Evolutionary conservation across 805 yeast species (phyloP), one percentile per base, ranked within the genome.

Genomic region (Starmerella apis): DNA sequence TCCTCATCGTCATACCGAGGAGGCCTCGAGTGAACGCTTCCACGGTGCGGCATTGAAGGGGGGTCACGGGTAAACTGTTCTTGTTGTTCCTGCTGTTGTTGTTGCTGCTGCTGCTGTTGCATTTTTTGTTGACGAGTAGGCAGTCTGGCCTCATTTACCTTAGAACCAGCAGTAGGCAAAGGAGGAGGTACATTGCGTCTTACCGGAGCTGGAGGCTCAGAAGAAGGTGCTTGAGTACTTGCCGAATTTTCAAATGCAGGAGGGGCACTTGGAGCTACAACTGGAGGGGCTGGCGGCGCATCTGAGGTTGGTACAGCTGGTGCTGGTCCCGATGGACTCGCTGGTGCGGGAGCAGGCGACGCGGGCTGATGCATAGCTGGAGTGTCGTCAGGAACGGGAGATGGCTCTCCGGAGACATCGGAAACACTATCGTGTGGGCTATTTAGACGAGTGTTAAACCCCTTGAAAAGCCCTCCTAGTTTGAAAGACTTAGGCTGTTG

Each of bases 141-240:
- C 24, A 51, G 55, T 16, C 47, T 43, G 31, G 50, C 49, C 50
- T 47, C 57, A 19, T 50, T 46, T 3, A 54, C 48, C 18, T 48
- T 33, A 3, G 57, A 25, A 22, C 57, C 57, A 1, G 57, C 57
- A 4, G 41, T 33, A 2, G 45, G 38, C 28, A 47, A 32, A 5
- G 57, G 50, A 16, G 57, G 57, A 2, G 57, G 57, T 19, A 54
- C 54, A 31, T 49, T 54, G 20, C 57, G 53, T 3, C 57, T 47
- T 47, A 46, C 47, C 1, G 53, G 53, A 3, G 47, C 43, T 11
- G 48, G 33, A 3, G 45, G 44, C 16, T 35, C 47, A 4, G 50
- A 41, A n/a, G n/a, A n/a, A n/a, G 30, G 30, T 11, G 30, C 30
- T 27, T 8, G 30, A 4, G 46, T 20, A 14, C 53, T 48, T 22